Base-by-base conservation (phyloP, 208 protist species). In the Trypanosoma scelopori region DNA sequence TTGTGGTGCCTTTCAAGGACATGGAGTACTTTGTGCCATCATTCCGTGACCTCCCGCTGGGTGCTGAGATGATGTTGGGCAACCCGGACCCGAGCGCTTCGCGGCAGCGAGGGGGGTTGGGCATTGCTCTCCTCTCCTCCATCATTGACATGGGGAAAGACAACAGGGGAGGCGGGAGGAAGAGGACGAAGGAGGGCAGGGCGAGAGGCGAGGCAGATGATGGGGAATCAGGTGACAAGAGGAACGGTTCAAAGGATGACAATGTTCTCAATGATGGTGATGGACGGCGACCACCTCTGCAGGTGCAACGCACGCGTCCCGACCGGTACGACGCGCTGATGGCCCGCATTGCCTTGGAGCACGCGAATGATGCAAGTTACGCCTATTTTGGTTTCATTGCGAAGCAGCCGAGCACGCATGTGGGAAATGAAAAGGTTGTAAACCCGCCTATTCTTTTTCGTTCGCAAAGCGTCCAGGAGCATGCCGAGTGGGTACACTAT, bases 401-500 rank as follows among this genome's bases (percentile, higher is more conserved):
- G 30, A 48, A 52, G 30, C 64, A 63, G 15, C 50, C 43, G 9
- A 52, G 28, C 18, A 45, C 43, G 13, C 6, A 42, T 13, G 23
- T 61, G 9, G 20, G 20, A 5, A 60, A 45, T 47, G 50, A 30
- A 15, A 72, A 63, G 41, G 32, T 66, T 32, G 47, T 58, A 6
- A 60, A 73, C 30, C 74, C 81, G 12, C 76, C 73, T 18, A 57
- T 86, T 57, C 42, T 86, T 13, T 73, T 86, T 55, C 76, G 81
- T 43, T 76, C 76, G 22, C 41, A 57, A 20, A 75, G 68, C 22
- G 45, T 50, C 49, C 61, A 78, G 45, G 67, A 62, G n/a, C 74
- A 76, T 32, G 61, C 46, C 52, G 70, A 76, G 66, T 86, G 81
- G 81, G 73, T 68, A n/a, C 76, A 82, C 60, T 78, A 66, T 59